phyloP scores from a whole-genome alignment of 2,329 filamentous ascomycete genomes.

The Phaeosphaeria sp. region DNA sequence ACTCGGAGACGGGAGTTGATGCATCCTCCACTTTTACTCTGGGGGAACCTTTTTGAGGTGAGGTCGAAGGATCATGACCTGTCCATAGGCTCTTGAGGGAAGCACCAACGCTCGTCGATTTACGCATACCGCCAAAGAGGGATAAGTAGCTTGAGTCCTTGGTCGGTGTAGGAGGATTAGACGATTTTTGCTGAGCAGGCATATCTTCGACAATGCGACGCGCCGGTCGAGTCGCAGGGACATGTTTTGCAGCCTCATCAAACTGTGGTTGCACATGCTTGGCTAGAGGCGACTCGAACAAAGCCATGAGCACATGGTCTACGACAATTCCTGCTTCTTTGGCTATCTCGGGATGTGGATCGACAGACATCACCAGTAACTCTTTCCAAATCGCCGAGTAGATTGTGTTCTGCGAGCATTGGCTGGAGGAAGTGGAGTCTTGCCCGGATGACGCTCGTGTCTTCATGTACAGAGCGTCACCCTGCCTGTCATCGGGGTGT shows the following conservation, averaged over 20 bases:
- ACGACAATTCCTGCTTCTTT: conserved; percentile 83
- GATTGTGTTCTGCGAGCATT: conserved; percentile 79
- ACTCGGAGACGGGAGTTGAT: conserved; percentile 74
- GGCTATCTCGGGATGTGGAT: conserved; percentile 93
- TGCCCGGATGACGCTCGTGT: conserved; percentile 16
- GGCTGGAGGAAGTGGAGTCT: conserved; percentile 12
- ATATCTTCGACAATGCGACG: conserved; percentile 38
- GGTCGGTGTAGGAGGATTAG: conserved; percentile 56
- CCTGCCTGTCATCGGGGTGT: conserved; percentile 30
- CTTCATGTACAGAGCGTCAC: conserved; percentile 42
- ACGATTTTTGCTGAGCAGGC: conserved; percentile 49
- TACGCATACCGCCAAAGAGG: conserved; percentile 63
- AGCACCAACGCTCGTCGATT: conserved; percentile 69
- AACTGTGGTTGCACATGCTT: conserved; percentile 73
- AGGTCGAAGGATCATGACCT: conserved; percentile 38
- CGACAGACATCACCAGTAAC: conserved; percentile 85
- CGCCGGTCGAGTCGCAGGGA: conserved; percentile 55
- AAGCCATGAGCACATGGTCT: conserved; percentile 79
- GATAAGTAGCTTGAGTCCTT: conserved; percentile 65
- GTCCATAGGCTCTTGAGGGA: conserved; percentile 68
- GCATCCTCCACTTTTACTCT: conserved; percentile 64
- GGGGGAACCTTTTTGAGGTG: conserved; percentile 33
- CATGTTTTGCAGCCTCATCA: conserved; percentile 66
- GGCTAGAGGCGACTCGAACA: conserved; percentile 79
- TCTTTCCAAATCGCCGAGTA: conserved; percentile 96